phyloP scores from a whole-genome alignment of 768 basidiomycete species.

The Mycena amicta region DNA sequence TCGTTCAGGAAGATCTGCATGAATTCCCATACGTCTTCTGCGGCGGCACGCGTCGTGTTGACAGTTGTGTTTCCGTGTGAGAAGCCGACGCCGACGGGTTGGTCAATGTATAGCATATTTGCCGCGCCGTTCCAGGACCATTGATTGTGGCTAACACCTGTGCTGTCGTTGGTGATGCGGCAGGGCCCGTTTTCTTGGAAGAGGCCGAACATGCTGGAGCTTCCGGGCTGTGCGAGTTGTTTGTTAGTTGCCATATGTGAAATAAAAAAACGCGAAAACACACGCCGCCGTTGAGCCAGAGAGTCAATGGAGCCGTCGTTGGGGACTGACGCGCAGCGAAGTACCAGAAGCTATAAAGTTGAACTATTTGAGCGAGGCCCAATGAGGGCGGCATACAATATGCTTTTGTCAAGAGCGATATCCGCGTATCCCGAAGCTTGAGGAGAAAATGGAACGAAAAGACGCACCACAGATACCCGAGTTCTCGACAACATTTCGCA shows the following conservation, averaged over 20 bases:
- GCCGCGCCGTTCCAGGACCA: slow-evolving; percentile 61
- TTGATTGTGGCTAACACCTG: slow-evolving; percentile 50
- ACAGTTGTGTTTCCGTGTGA: slow-evolving; percentile 55
- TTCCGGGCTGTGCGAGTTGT: slow-evolving; percentile 44
- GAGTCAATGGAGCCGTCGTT: slow-evolving; percentile 57
- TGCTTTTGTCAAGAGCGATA: slow-evolving; percentile 53
- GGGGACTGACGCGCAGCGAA: slow-evolving; percentile 66
- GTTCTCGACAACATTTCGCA: neutral
- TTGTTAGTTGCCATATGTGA: too few species aligned
- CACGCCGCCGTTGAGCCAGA: slow-evolving; percentile 71
- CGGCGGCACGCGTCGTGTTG: slow-evolving; percentile 55
- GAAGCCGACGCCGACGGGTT: slow-evolving; percentile 66
- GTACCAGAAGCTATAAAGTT: slow-evolving; percentile 71
- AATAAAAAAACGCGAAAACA: slow-evolving; percentile 23
- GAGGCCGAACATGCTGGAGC: slow-evolving; percentile 62
- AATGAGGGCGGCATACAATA: slow-evolving; percentile 48
- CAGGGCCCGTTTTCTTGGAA: slow-evolving; percentile 82
- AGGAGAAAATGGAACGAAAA: neutral
- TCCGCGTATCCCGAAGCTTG: slow-evolving; percentile 70
- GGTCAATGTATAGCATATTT: slow-evolving; percentile 63
- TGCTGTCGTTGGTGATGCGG: slow-evolving; percentile 57
- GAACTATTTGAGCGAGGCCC: too few species aligned
- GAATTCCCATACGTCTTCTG: slow-evolving; percentile 61
- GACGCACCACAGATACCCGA: neutral
- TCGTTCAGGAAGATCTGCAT: slow-evolving; percentile 65